Conservation (phyloP, 176 grass and related monocot genomes). For the Carex cristatella region DNA sequence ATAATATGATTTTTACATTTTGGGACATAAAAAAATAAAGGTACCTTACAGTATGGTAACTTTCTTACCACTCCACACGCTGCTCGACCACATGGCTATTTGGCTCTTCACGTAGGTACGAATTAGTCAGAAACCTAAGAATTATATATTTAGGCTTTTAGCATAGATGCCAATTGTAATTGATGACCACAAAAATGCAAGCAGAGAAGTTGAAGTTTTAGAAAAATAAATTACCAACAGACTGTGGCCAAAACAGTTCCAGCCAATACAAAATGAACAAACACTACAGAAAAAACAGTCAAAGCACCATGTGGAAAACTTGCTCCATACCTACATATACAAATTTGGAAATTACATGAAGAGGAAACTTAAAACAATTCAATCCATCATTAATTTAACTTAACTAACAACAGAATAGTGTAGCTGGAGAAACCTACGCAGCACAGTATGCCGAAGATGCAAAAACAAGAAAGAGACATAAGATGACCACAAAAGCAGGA, state of each 20-base stretch:
- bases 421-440: conserved; percentile 56
- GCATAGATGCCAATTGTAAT: background rate
- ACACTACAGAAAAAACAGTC: conserved; percentile 65
- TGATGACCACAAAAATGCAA: background rate
- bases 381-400: background rate
- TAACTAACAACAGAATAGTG: background rate
- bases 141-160: conserved; percentile 1
- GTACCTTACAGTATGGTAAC: background rate
- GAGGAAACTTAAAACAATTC: background rate
- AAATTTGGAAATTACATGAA: conserved; percentile 6
- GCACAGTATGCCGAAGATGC: conserved; percentile 85
- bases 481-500: conserved; percentile 93
- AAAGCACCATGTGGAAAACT: conserved; percentile 63
- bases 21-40: background rate
- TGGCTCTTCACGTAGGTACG: conserved; percentile 85
- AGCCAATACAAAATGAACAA: conserved; percentile 82
- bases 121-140: conserved; percentile 84
- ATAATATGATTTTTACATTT: background rate
- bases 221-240: conserved; percentile 66
- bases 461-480: conserved; percentile 86
- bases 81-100: conserved; percentile 97
- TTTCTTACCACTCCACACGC: conserved; percentile 81
- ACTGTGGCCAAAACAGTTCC: conserved; percentile 78
- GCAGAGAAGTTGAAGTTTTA: background rate
- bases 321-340: conserved; percentile 62